Base-by-base conservation (phyloP, 225 moss, liverwort and hornwort genomes). In the Straminergon stramineum region DNA sequence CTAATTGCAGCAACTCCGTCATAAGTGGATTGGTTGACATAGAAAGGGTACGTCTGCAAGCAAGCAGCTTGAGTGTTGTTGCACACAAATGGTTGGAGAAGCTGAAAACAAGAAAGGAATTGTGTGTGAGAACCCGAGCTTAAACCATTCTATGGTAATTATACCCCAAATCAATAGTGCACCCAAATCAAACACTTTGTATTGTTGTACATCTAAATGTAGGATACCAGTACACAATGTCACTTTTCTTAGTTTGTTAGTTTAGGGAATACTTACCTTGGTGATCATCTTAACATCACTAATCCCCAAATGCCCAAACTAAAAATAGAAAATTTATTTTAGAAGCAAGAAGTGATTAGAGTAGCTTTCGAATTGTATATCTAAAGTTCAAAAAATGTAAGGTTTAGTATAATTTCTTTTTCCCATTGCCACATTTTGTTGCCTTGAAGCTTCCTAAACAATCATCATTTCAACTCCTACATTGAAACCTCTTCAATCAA, bases 41-140 rank as follows among this genome's bases (percentile, higher is more conserved):
- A 94, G 45, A 41, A 32, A 63, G 43, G 82, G 32, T 75, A 48
- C 7, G 5, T 65, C 16, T n/a, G 5, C 64, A 70, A 66, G 90
- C 93, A 93, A 34, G 65, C 81, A 7, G 48, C 81, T 18, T 4
- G 34, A 75, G 90, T 91, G n/a, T 34, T 18, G 34, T 92, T 90
- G 89, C 95, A 95, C 61, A 95, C 91, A 85, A 91, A 92, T 23
- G 89, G 90, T 73, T 89, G 7, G 28, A 93, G 52, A 81, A 93
- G 76, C 95, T 95, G 92, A 93, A 93, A 89, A 55, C 78, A 55
- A 84, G 37, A 34, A 43, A 66, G 39, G 48, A 90, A 30, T 39
- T 35, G 30, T 71, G 0, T 76, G 64, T 84, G 35, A 86, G 52
- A 48, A 84, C 13, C 87, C 14, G 18, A 60, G 75, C 17, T 64